A percentile compares a stretch with the other conserved stretches of the same genome.
These are phyloP conservation scores for Conoideocrella luteorostrata DNA, from an alignment of 2,329 filamentous ascomycete species.

Conservation along the genomic window DNA sequence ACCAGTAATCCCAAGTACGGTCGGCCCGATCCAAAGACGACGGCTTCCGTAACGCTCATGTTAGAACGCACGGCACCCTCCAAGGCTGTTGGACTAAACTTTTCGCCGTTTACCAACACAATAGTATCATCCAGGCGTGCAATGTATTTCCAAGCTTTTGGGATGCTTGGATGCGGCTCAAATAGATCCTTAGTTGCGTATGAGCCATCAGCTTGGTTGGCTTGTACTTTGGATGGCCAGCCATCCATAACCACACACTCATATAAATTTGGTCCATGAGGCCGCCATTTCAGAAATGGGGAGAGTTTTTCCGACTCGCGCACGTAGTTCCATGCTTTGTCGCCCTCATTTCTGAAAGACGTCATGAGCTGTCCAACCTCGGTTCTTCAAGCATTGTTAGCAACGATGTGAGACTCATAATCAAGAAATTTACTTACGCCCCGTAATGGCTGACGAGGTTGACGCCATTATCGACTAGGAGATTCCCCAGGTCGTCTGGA, in stretches of 20 bases:
- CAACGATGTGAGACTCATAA: not conserved
- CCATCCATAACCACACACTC: slow-evolving; percentile 48
- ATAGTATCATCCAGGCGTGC: slow-evolving; percentile 56
- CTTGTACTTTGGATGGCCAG: slow-evolving; percentile 56
- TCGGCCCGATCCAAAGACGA: slow-evolving; percentile 55
- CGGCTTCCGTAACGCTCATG: slow-evolving; percentile 32
- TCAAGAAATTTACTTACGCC: slow-evolving; percentile 29
- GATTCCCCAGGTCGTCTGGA: slow-evolving; percentile 50
- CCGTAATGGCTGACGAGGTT: slow-evolving; percentile 50
- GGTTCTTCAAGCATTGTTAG: slow-evolving; percentile 36
- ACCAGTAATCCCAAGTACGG: slow-evolving; percentile 48
- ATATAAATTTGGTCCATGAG: slow-evolving; percentile 20
- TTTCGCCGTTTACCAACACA: slow-evolving; percentile 59
- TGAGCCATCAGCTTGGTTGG: slow-evolving; percentile 51
- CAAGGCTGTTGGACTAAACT: slow-evolving; percentile 58
- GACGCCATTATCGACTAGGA: slow-evolving; percentile 43
- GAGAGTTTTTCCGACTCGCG: slow-evolving; percentile 16
- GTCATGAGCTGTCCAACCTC: slow-evolving; percentile 59
- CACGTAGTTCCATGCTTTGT: slow-evolving; percentile 58
- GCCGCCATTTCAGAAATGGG: not conserved
- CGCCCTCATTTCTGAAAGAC: slow-evolving; percentile 44
- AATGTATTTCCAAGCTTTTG: slow-evolving; percentile 55
- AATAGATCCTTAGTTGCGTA: slow-evolving; percentile 61
- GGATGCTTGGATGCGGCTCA: slow-evolving; percentile 42
- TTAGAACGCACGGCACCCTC: slow-evolving; percentile 46